Evolutionary conservation across 169 alveolate genomes (phyloP), one percentile per base, ranked within the genome.

Genomic region (Eimeria necatrix): DNA sequence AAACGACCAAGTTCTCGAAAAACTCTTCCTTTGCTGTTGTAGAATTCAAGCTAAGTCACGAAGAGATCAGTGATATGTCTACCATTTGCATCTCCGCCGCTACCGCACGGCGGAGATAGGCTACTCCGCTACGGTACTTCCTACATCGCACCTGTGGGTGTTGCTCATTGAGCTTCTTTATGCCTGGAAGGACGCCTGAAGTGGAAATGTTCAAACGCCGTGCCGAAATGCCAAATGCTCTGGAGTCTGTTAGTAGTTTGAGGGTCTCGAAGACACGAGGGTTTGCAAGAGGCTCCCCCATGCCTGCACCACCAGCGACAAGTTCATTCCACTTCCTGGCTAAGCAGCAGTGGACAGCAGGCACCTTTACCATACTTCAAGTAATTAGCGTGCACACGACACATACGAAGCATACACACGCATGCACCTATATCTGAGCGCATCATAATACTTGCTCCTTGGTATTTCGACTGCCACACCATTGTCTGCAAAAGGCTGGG

Each of bases 221-320:
- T 56, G 97, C 94, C 32, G 98, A 97, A 32, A 97, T n/a, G 56
- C 97, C 95, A 64, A 98, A 96, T 7, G 95, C 95, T 41, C 95
- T 87, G 22, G 93, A 48, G 78, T 96, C 96, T 41, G 95, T 96
- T 60, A 98, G 97, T 64, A 98, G 91, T 20, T 85, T 89, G 68
- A 98, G 96, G 32, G 99, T 96, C 26, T 96, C 97, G 95, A 98
- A 98, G 64, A 97, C 98, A 70, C 97, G 95, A 24, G 99, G 99
- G 93, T 98, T 98, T 46, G 98, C 98, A 81, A 98, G 96, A 48
- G 99, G 98, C 93, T 98, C 99, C 1, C 99, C 99, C 98, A 97
- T 96, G 16, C 98, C 98, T 97, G 93, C 51, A 71, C 20, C 18
- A 14, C 46, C 53, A 24, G 10, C 20, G 74, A 3, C 9, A 9